Conservation (phyloP, 1,284 basidiomycete species). For the Heterobasidion irregulare region DNA sequence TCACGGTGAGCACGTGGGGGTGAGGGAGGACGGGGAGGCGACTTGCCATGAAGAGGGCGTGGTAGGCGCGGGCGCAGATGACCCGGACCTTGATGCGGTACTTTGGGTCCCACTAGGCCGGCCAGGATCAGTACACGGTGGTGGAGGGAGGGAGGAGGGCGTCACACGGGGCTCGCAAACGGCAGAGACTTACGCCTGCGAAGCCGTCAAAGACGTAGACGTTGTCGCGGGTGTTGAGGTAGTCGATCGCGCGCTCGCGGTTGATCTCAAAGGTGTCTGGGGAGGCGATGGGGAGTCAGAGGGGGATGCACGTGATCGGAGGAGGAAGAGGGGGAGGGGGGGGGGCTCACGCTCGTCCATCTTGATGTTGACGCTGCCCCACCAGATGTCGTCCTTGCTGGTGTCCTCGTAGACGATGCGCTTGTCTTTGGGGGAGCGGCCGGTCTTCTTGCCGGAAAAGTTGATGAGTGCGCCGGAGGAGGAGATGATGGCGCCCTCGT, state of each 20-base stretch:
- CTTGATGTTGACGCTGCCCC: slow-evolving; percentile 99
- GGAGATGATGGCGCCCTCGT: slow-evolving; percentile 98
- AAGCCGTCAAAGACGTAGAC: slow-evolving; percentile 99
- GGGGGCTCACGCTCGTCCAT: slow-evolving; percentile 83
- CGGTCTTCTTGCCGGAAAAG: slow-evolving; percentile 99
- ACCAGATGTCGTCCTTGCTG: slow-evolving; percentile 98
- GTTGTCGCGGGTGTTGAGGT: slow-evolving; percentile 97
- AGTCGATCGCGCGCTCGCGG: slow-evolving; percentile 99
- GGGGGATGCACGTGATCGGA: background rate
- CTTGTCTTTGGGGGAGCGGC: slow-evolving; percentile 98
- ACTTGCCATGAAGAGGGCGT: slow-evolving; percentile 97
- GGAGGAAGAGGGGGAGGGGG: background rate
- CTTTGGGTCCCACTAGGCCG: slow-evolving; percentile 85
- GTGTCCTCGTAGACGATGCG: slow-evolving; percentile 98
- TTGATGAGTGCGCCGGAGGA: slow-evolving; percentile 97
- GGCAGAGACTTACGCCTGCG: slow-evolving; percentile 61
- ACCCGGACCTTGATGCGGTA: slow-evolving; percentile 99
- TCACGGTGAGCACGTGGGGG: background rate
- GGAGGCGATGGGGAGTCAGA: slow-evolving; percentile 2
- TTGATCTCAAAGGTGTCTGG: slow-evolving; percentile 99
- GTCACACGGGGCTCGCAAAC: background rate
- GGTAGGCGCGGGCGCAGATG: slow-evolving; percentile 97
- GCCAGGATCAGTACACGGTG: slow-evolving; percentile 11
- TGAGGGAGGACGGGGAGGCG: slow-evolving; percentile 8
- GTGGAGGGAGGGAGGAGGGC: too few relatives aligned